A percentile compares a stretch with the other conserved stretches of the same genome.
phyloP scores from a whole-genome alignment of 306 rosid genomes.

The Cucumis hystrix region DNA sequence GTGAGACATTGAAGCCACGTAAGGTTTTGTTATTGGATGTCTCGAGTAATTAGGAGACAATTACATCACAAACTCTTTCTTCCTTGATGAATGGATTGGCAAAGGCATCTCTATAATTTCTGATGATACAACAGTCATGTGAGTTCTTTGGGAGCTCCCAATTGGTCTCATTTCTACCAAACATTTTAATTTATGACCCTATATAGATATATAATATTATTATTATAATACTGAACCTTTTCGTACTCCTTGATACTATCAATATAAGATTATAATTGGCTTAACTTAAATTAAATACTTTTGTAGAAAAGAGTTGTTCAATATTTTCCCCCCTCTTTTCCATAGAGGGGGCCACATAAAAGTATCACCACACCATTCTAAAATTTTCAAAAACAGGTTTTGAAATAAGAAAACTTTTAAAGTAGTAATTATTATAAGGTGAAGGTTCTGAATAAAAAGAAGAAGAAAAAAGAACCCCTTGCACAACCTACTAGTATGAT shows the following conservation, averaged over 20 bases:
- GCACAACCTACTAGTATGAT: neutral
- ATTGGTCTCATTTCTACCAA: conserved; percentile 4
- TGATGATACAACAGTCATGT: neutral
- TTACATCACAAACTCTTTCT: neutral
- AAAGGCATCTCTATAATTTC: neutral
- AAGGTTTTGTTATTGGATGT: neutral
- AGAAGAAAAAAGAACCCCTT: neutral
- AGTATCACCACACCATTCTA: neutral
- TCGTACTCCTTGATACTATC: neutral
- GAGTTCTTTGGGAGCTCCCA: conserved; percentile 6
- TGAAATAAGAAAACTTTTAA: neutral
- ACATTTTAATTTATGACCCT: neutral
- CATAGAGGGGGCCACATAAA: neutral
- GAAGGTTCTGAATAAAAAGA: neutral
- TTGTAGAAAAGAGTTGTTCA: neutral
- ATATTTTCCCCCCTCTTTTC: neutral
- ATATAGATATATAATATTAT: neutral
- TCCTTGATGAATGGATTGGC: neutral
- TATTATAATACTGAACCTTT: neutral
- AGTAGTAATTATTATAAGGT: neutral
- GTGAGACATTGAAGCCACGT: neutral
- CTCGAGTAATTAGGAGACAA: neutral
- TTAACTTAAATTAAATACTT: neutral
- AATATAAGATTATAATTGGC: neutral
- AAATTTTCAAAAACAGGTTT: neutral